These are phyloP conservation scores for Candolleomyces eurysporus DNA, from an alignment of 768 basidiomycete species.

Conservation along the genomic window DNA sequence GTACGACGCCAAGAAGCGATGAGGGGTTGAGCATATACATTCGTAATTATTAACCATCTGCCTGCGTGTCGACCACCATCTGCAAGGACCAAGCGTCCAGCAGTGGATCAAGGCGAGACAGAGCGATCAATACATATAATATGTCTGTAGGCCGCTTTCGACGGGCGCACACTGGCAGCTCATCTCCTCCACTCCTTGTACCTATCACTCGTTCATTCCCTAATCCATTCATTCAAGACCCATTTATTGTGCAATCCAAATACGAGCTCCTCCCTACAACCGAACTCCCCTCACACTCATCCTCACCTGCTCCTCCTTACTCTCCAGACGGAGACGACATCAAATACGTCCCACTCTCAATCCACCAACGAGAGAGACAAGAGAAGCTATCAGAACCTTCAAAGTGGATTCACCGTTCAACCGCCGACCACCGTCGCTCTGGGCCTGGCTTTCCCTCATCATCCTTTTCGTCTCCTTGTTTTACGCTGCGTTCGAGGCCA, in stretches of 20 bases:
- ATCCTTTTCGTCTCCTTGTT: conserved; percentile 31
- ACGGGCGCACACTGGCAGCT: background rate
- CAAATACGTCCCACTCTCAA: background rate
- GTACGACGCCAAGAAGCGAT: no score
- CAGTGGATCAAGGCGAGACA: background rate
- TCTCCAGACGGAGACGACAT: background rate
- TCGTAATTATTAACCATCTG: no score
- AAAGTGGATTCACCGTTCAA: conserved; percentile 32
- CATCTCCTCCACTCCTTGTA: background rate
- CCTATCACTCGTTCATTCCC: no score
- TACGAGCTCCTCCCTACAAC: conserved; percentile 2
- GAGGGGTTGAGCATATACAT: no score
- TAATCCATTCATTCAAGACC: no score
- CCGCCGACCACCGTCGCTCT: conserved; percentile 31
- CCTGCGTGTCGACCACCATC: no score
- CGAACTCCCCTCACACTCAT: background rate
- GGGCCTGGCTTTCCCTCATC: conserved; percentile 40
- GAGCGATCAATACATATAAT: background rate
- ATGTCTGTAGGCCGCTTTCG: no score
- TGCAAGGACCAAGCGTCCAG: no score
- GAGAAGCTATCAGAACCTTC: conserved; percentile 6
- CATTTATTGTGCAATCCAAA: no score
- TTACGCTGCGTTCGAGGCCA: conserved; percentile 32
- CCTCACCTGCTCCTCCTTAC: background rate
- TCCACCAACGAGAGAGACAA: background rate